Percentiles rank a stretch among this genome's conserved stretches.
phyloP scores from a whole-genome alignment of 441 rosid species.

The Gossypium davidsonii region DNA sequence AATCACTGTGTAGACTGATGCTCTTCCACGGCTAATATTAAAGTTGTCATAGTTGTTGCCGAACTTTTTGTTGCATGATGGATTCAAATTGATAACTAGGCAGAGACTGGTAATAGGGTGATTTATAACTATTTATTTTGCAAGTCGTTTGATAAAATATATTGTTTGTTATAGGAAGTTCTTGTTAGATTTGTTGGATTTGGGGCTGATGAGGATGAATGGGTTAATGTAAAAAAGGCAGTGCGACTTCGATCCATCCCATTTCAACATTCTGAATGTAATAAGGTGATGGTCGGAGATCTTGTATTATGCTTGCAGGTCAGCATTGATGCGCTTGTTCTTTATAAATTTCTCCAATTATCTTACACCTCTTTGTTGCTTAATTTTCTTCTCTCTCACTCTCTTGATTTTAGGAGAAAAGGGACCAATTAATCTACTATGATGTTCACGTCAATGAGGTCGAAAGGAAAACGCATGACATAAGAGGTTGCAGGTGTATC shows the following conservation, averaged over 20 bases:
- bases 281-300: slow-evolving; percentile 47
- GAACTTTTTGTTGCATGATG: background rate
- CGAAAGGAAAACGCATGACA: slow-evolving; percentile 52
- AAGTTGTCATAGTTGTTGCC: background rate
- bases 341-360: background rate
- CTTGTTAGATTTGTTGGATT: slow-evolving; percentile 62
- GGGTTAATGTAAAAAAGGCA: slow-evolving; percentile 44
- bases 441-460: slow-evolving; percentile 48
- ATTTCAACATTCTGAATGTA: slow-evolving; percentile 48
- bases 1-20: background rate
- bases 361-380: background rate
- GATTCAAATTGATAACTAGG: background rate
- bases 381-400: background rate
- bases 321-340: background rate
- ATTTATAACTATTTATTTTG: background rate
- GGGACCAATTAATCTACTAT: slow-evolving; percentile 49
- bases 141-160: slow-evolving; percentile 19
- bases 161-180: slow-evolving; percentile 48
- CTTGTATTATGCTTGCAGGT: slow-evolving; percentile 62
- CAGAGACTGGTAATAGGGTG: background rate
- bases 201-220: slow-evolving; percentile 67
- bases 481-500: slow-evolving; percentile 67
- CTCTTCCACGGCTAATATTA: background rate
- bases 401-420: slow-evolving; percentile 37
- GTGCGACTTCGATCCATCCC: slow-evolving; percentile 57